These are phyloP conservation scores for Amphichorda felina DNA, from an alignment of 2,329 filamentous ascomycete genomes.

Conservation along the genomic window DNA sequence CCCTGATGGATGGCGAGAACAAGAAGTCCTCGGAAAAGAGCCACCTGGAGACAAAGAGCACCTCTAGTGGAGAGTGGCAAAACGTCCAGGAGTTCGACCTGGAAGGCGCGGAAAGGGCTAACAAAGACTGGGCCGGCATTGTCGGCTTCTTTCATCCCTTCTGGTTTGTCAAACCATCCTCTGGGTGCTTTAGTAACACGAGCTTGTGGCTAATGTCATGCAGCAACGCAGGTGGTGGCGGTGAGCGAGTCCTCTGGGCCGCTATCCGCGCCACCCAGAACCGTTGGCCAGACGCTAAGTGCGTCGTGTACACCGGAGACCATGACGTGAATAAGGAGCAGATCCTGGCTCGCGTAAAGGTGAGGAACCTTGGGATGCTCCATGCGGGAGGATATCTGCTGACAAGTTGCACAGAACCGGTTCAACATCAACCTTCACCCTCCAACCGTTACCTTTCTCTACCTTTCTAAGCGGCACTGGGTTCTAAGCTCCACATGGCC, in stretches of 20 bases:
- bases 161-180: too few species aligned
- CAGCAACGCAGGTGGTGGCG: conserved; percentile 90
- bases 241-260: conserved; percentile 92
- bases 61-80: conserved; percentile 55
- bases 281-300: conserved; percentile 78
- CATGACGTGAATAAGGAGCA: conserved; percentile 72
- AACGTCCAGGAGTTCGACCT: conserved; percentile 43
- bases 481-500: conserved; percentile 83
- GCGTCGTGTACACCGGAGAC: conserved; percentile 91
- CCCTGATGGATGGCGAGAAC: conserved; percentile 35
- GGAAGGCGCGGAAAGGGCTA: conserved; percentile 24
- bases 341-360: conserved; percentile 69
- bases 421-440: conserved; percentile 89
- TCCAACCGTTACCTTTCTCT: conserved; percentile 76
- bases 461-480: conserved; percentile 77
- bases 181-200: neutral
- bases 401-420: conserved; percentile 41
- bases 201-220: neutral
- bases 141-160: conserved; percentile 98
- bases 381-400: neutral
- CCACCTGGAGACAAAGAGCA: conserved; percentile 18
- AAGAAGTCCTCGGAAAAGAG: conserved; percentile 17
- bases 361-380: conserved; percentile 16
- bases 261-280: conserved; percentile 85
- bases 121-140: conserved; percentile 68